Evolutionary conservation across 768 basidiomycete genomes (phyloP).

Genomic region (Suillus ampliporus): DNA sequence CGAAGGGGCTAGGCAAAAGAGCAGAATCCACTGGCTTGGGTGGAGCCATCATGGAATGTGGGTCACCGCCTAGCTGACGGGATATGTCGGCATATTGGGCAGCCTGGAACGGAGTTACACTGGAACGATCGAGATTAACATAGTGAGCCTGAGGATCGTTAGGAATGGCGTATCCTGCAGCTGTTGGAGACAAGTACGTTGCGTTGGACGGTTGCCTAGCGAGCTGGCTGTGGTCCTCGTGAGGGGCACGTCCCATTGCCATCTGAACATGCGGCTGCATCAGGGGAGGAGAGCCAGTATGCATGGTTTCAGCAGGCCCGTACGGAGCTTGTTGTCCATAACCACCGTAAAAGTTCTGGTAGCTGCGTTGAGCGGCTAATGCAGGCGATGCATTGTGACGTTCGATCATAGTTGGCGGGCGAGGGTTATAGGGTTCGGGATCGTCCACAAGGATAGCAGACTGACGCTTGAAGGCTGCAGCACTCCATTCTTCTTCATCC

Average conservation of each 20-base stretch:
- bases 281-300: constrained; percentile 17
- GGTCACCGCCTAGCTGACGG: constrained; percentile 50
- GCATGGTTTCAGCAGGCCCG: constrained; percentile 22
- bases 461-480: constrained; percentile 63
- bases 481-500: constrained; percentile 53
- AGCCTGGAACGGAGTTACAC: constrained; percentile 78
- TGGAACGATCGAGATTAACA: constrained; percentile 67
- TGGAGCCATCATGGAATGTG: constrained; percentile 27
- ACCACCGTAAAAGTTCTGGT: constrained; percentile 34
- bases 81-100: constrained; percentile 77
- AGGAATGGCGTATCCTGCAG: constrained; percentile 14
- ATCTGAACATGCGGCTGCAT: constrained; percentile 30
- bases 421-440: constrained; percentile 51
- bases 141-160: constrained; percentile 50
- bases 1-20: constrained; percentile 37
- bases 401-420: constrained; percentile 71
- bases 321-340: constrained; percentile 29
- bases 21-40: constrained; percentile 26
- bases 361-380: constrained; percentile 24
- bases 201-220: constrained; percentile 28
- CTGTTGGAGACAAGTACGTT: constrained; percentile 26
- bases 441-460: constrained; percentile 67
- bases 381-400: constrained; percentile 44
- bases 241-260: constrained; percentile 26
- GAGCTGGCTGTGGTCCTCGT: constrained; percentile 33